Evolutionary conservation across 345 rosid genomes (phyloP).

Genomic region (Gossypium stocksii): DNA sequence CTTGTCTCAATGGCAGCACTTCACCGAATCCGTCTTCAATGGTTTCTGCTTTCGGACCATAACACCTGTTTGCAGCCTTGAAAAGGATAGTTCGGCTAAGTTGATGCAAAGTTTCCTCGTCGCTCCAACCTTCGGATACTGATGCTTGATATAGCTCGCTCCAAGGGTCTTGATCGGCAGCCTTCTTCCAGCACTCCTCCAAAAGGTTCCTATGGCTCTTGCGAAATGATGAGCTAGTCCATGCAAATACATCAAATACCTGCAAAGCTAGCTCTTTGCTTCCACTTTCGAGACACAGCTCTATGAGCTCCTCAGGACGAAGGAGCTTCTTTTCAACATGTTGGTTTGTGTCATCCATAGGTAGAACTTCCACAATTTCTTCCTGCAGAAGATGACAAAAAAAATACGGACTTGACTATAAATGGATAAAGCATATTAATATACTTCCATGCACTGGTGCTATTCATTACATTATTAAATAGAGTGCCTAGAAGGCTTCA

Average conservation of each 20-base stretch:
- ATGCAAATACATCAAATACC: constrained; percentile 83
- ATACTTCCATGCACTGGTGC: background rate
- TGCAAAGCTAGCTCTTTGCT: constrained; percentile 49
- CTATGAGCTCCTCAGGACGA: constrained; percentile 70
- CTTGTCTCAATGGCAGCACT: constrained; percentile 67
- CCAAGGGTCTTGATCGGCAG: constrained; percentile 80
- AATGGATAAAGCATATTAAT: background rate
- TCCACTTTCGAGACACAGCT: constrained; percentile 53
- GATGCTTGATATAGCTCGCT: constrained; percentile 59
- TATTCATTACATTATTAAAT: background rate
- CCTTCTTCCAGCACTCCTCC: constrained; percentile 89
- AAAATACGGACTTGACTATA: background rate
- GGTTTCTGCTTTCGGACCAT: constrained; percentile 57
- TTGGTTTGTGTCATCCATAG: constrained; percentile 33
- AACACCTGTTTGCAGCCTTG: constrained; percentile 70
- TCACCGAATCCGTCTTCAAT: constrained; percentile 60
- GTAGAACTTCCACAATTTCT: constrained; percentile 46
- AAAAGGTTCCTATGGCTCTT: constrained; percentile 63
- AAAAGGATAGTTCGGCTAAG: constrained; percentile 63
- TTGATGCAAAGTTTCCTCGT: constrained; percentile 63
- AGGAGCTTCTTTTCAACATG: constrained; percentile 37
- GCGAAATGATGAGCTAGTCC: constrained; percentile 76
- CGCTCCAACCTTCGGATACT: constrained; percentile 74
- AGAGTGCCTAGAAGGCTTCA: background rate
- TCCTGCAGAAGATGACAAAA: constrained; percentile 42